Evolutionary conservation across 352 stramenopile genomes (phyloP), one percentile per base, ranked within the genome.

Genomic region (Globisporangium echinulatum): DNA sequence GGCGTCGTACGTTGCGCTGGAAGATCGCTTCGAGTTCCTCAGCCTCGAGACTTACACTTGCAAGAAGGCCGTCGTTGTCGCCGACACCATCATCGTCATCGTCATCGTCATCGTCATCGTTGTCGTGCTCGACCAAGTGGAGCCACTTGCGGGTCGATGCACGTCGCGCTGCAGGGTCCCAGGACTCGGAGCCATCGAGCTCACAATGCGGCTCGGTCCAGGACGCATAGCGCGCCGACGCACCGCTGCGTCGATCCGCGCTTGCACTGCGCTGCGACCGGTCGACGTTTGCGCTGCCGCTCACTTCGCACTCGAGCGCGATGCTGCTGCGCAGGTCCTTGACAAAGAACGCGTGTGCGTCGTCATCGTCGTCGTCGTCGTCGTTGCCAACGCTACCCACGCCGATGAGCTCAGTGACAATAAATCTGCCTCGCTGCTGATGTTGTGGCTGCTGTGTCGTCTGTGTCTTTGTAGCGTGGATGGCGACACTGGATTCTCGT

Each of bases 21-120:
- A 88, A 88, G 38, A 86, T 74, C 8, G 68, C 68, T 58, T 85
- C 72, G 7, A 86, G 74, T 49, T 79, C 66, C 25, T 78, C 72
- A 0, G 74, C 78, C 8, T 71, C 63, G 10, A 85, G 46, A 56
- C 69, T 86, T 10, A 53, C 57, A 19, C 47, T 47, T 1, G 47
- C 44, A 0, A 50, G 36, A 10, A 58, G 42, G 0, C 59, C 56
- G 0, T 55, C 59, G 7, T 68, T 52, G 36, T 63, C 59, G 13
- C 51, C 33, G 38, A 37, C 13, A 8, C n/a, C 59, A 15, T 73
- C 62, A 8, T 71, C n/a, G 10, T 77, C 66, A 4, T 54, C 46
- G 0, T 77, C 66, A 4, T 54, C 46, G 0, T 64, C 60, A 6
- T 52, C 37, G 39, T 14, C 39, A 8, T 53, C 19, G 36, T 47